These are phyloP conservation scores for Fusarium secorum DNA, from an alignment of 2,329 filamentous ascomycete genomes.

Conservation along the genomic window DNA sequence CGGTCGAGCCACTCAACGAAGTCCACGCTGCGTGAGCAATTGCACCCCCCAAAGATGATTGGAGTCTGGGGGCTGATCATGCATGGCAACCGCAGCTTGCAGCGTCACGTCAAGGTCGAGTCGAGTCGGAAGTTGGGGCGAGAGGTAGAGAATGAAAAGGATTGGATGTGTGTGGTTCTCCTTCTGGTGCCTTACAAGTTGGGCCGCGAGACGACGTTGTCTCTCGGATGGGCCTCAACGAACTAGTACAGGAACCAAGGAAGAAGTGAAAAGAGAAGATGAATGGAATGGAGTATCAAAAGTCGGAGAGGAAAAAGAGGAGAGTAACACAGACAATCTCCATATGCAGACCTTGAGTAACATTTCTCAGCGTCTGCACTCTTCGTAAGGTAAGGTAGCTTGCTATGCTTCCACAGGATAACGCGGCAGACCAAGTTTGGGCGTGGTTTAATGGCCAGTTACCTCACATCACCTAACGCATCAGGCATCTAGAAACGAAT, in stretches of 20 bases:
- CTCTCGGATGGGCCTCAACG: slow-evolving; percentile 7
- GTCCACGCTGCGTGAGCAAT: slow-evolving; percentile 43
- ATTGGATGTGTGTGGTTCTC: slow-evolving; percentile 16
- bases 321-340: background rate
- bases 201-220: slow-evolving; percentile 36
- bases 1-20: slow-evolving; percentile 39
- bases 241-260: slow-evolving; percentile 5
- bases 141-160: slow-evolving; percentile 31
- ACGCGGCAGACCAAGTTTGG: slow-evolving; percentile 40
- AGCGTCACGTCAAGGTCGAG: slow-evolving; percentile 35
- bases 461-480: slow-evolving; percentile 38
- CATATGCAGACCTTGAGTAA: slow-evolving; percentile 7
- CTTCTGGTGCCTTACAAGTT: slow-evolving; percentile 39
- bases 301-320: slow-evolving; percentile 6
- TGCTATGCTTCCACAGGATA: slow-evolving; percentile 26
- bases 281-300: background rate
- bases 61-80: slow-evolving; percentile 43
- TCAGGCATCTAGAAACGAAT: slow-evolving; percentile 38
- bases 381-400: background rate
- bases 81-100: slow-evolving; percentile 43
- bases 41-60: slow-evolving; percentile 41
- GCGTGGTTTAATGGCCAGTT: slow-evolving; percentile 34
- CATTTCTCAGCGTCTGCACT: slow-evolving; percentile 24
- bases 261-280: background rate
- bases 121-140: slow-evolving; percentile 28